These are phyloP conservation scores for Aspergillus glaucus DNA, from an alignment of 2,329 filamentous ascomycete genomes.

Conservation along the genomic window DNA sequence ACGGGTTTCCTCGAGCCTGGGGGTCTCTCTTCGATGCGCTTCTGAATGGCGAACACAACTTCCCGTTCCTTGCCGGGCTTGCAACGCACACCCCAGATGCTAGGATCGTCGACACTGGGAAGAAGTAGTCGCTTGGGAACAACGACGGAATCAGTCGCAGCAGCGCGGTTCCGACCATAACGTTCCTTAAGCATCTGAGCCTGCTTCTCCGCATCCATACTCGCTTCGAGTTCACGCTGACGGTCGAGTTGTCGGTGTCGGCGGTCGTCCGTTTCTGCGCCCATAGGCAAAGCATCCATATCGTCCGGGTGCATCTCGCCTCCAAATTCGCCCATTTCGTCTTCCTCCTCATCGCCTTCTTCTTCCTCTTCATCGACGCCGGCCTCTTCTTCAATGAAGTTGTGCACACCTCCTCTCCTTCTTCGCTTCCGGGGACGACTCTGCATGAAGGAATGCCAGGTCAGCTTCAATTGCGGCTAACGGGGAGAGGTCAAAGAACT, in stretches of 20 bases:
- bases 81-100: conserved; percentile 90
- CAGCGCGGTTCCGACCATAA: conserved; percentile 72
- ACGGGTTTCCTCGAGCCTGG: conserved; percentile 71
- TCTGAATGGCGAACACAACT: conserved; percentile 79
- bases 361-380: conserved; percentile 94
- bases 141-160: conserved; percentile 63
- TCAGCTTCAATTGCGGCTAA: conserved; percentile 7
- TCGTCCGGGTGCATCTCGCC: conserved; percentile 89
- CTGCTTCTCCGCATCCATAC: conserved; percentile 88
- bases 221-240: conserved; percentile 77
- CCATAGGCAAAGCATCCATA: conserved; percentile 65
- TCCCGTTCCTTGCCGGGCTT: conserved; percentile 95
- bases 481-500: conserved; percentile 11
- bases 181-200: conserved; percentile 79
- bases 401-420: conserved; percentile 66
- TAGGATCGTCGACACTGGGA: conserved; percentile 89
- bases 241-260: conserved; percentile 92
- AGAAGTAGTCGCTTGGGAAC: conserved; percentile 81
- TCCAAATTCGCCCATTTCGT: conserved; percentile 77
- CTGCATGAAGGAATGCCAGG: conserved; percentile 28
- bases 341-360: conserved; percentile 81
- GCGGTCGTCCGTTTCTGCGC: conserved; percentile 78
- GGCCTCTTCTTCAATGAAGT: conserved; percentile 96
- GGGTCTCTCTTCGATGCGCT: conserved; percentile 72
- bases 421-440: conserved; percentile 72